Evolutionary conservation across 108 stramenopile genomes (phyloP).

Genomic region (Conticribra guillardii): DNA sequence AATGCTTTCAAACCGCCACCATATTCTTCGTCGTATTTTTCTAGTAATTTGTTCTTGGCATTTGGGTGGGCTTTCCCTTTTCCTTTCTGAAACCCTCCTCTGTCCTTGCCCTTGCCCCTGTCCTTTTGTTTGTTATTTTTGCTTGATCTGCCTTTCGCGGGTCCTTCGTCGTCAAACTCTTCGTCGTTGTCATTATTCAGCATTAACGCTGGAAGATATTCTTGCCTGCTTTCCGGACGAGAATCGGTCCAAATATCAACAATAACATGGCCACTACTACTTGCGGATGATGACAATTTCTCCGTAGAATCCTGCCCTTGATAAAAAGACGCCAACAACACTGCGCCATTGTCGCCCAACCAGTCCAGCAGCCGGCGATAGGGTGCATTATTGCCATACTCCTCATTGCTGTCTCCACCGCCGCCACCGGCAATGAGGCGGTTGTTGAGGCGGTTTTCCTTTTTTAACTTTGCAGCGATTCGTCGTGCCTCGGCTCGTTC

Average conservation of each 20-base stretch:
- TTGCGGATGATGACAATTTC: not conserved
- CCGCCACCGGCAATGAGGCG: not conserved
- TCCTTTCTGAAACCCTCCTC: slow-evolving; percentile 19
- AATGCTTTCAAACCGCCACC: slow-evolving; percentile 10
- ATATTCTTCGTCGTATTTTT: not conserved
- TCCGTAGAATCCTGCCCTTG: no score
- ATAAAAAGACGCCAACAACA: not conserved
- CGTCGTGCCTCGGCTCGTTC: slow-evolving; percentile 53
- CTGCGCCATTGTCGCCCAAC: slow-evolving; percentile 28
- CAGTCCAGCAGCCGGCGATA: slow-evolving; percentile 25
- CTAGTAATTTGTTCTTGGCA: slow-evolving; percentile 22
- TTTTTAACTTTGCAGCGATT: slow-evolving; percentile 21
- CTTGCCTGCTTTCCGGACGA: slow-evolving; percentile 16
- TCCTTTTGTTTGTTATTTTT: not conserved
- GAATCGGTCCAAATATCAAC: slow-evolving; percentile 36
- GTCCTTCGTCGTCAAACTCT: not conserved
- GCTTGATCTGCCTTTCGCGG: slow-evolving; percentile 1
- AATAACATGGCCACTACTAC: not conserved
- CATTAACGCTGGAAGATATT: slow-evolving; percentile 11
- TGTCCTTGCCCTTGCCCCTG: slow-evolving; percentile 12
- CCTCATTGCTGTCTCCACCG: slow-evolving; percentile 1
- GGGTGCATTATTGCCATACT: slow-evolving; percentile 1
- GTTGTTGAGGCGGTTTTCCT: slow-evolving; percentile 34
- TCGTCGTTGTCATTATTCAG: slow-evolving; percentile 10
- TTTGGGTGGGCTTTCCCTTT: slow-evolving; percentile 46